phyloP scores from a whole-genome alignment of 192 early-diverging fungal genomes.

The Helicostylum pulchrum region DNA sequence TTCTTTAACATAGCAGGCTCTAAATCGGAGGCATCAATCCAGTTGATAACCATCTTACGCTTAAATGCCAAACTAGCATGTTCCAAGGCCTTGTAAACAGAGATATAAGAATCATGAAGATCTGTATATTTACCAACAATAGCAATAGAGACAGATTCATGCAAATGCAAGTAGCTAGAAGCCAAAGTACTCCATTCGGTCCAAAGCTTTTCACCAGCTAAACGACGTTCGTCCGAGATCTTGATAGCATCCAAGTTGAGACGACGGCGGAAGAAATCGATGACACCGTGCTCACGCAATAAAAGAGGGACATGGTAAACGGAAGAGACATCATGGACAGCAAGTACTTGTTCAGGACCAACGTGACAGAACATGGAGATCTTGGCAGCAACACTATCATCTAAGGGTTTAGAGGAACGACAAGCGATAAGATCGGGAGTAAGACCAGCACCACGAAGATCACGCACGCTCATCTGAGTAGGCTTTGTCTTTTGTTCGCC shows the following conservation, averaged over 20 bases:
- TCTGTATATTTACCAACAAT: conserved; percentile 97
- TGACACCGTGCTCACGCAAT: conserved; percentile 80
- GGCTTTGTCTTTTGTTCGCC: conserved; percentile 99
- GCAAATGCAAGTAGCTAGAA: conserved; percentile 67
- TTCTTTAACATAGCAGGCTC: conserved; percentile 68
- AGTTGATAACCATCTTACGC: conserved; percentile 78
- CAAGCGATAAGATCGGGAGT: conserved; percentile 97
- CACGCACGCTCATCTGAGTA: conserved; percentile 93
- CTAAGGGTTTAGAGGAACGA: conserved; percentile 81
- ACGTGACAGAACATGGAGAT: conserved; percentile 99
- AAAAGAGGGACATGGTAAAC: conserved; percentile 96
- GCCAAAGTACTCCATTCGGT: conserved; percentile 68
- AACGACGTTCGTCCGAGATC: conserved; percentile 51
- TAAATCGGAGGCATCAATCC: conserved; percentile 95
- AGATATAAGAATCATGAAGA: conserved; percentile 95
- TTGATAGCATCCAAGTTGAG: conserved; percentile 65
- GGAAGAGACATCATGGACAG: conserved; percentile 94
- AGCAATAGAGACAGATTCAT: conserved; percentile 83
- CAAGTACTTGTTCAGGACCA: conserved; percentile 85
- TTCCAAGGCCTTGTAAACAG: conserved; percentile 94
- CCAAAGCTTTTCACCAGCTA: conserved; percentile 65
- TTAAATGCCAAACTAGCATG: conserved; percentile 87
- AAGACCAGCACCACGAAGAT: conserved; percentile 91
- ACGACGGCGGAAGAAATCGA: conserved; percentile 78
- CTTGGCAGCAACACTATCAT: conserved; percentile 81